Evolutionary conservation across 31 red algal genomes (phyloP).

Genomic region (Pterothamnion heteromorphum): DNA sequence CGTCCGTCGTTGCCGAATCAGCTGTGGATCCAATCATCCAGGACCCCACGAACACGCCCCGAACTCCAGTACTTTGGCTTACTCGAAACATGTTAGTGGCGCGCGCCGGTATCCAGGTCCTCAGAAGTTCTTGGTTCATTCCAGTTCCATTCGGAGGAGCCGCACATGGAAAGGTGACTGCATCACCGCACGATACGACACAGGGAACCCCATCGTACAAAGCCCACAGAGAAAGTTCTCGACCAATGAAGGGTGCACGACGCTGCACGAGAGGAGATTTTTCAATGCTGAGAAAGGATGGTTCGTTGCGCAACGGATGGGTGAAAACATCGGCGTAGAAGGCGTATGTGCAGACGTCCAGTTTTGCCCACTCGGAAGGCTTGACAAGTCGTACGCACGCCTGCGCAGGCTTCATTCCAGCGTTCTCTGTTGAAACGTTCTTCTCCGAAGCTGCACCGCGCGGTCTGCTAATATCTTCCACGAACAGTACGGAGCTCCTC

Average conservation of each 20-base stretch:
- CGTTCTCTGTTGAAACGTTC: neutral
- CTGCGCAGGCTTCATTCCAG: neutral
- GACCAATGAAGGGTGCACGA: neutral
- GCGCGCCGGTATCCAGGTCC: too few species aligned
- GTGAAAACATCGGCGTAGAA: neutral
- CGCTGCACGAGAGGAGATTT: neutral
- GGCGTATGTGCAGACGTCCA: neutral
- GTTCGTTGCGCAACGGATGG: neutral
- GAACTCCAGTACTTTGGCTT: too few species aligned
- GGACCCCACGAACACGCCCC: too few species aligned
- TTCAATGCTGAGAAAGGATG: neutral
- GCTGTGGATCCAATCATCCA: too few species aligned
- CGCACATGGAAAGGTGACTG: too few species aligned
- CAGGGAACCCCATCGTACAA: neutral
- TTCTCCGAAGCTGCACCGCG: neutral
- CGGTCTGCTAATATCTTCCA: neutral
- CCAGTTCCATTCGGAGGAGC: too few species aligned
- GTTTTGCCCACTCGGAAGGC: neutral
- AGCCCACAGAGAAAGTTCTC: neutral
- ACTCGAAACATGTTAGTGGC: too few species aligned
- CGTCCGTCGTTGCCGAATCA: too few species aligned
- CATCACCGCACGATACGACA: too few species aligned
- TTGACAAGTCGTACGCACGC: neutral
- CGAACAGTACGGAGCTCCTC: neutral
- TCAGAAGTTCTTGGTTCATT: too few species aligned